phyloP scores from a whole-genome alignment of 225 moss, liverwort and hornwort species.

The Pleurozium schreberi region DNA sequence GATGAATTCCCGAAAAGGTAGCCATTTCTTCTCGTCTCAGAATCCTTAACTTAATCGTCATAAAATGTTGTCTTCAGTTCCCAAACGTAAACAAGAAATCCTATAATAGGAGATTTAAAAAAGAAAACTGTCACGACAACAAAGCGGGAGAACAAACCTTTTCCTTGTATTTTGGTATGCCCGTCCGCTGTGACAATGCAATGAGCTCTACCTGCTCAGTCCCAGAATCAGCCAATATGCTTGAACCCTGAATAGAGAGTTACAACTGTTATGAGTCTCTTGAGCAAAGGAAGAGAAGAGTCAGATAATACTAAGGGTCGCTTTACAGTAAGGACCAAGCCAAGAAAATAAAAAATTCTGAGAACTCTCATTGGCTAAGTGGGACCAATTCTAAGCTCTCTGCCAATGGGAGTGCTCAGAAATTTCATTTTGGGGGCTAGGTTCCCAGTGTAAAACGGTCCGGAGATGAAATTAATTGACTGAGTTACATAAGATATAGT shows the following conservation, averaged over 20 bases:
- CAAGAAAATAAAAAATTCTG: neutral
- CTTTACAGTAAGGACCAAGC: neutral
- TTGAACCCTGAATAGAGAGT: slow-evolving; percentile 48
- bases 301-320: neutral
- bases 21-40: neutral
- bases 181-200: slow-evolving; percentile 81
- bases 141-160: slow-evolving; percentile 35
- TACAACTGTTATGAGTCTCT: neutral
- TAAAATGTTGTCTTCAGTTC: neutral
- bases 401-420: neutral
- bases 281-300: neutral
- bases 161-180: slow-evolving; percentile 77
- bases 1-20: neutral
- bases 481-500: neutral
- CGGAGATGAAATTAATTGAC: neutral
- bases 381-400: neutral
- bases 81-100: neutral
- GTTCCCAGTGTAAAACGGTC: neutral
- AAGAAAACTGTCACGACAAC: neutral
- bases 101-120: neutral
- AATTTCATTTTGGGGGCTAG: neutral
- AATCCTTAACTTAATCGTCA: neutral
- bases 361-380: neutral
- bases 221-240: slow-evolving; percentile 80
- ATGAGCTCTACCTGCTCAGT: slow-evolving; percentile 95